Base-by-base conservation (phyloP, 2,329 filamentous ascomycete genomes). In the Phyllosticta citribraziliensis region DNA sequence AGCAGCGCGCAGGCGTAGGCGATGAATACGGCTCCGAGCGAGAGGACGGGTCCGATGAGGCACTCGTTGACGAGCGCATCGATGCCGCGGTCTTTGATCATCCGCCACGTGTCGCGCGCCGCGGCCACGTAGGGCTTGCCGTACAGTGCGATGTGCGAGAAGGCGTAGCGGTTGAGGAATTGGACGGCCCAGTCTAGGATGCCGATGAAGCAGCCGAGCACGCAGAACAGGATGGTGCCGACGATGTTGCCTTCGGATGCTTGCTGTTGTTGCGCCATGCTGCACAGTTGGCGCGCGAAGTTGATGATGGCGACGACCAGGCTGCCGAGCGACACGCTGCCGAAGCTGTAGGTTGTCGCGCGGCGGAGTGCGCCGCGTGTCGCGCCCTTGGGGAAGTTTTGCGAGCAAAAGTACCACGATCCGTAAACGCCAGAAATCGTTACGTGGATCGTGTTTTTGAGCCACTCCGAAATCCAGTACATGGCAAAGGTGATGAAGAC, bases 391-490 rank as follows among this genome's bases (percentile, higher is more conserved):
- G 92, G 91, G 68, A 90, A 88, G 61, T 83, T 82, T 27, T 82
- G 76, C 8, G 79, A 75, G 66, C 84, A 88, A 72, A 96, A 97
- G 77, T 96, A 97, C 93, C 93, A 97, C 0, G 88, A 88, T 1
- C 89, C 91, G 67, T 94, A 96, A 1, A 95, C 85, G 1, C 91
- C 91, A 0, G 89, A 87, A 62, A 95, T 87, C 24, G 84, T 89
- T 2, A 87, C 87, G 71, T 95, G 88, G 56, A 94, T 88, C 0
- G 88, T 88, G 74, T 93, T 94, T 77, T 96, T 96, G 67, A 95
- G 77, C 80, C 87, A 91, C 74, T 97, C 93, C 1, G 89, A 88
- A 65, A 96, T 86, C 93, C 93, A 97, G 76, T 95, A 97, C 75
- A 87, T 89, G 58, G 91, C 87, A 69, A 97, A 97, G 0, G 91